phyloP scores from a whole-genome alignment of 257 asterid species.

The Gentiana dahurica region DNA sequence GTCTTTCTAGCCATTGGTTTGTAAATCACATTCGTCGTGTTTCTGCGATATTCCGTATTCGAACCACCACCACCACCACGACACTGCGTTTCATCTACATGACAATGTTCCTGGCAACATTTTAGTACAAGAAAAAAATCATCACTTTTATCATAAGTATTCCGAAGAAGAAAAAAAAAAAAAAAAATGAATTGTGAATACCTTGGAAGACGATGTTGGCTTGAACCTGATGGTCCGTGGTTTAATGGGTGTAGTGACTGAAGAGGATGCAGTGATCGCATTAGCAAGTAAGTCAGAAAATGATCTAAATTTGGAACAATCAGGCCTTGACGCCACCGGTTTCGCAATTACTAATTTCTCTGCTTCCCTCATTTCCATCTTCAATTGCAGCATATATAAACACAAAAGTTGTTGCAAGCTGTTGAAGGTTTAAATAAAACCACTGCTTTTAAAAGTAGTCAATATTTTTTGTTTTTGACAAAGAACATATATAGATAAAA shows the following conservation, averaged over 20 bases:
- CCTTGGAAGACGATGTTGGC: constrained; percentile 23
- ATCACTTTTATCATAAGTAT: not conserved
- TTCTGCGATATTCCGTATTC: constrained; percentile 19
- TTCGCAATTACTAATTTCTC: constrained; percentile 46
- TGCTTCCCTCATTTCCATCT: constrained; percentile 42
- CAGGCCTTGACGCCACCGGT: constrained; percentile 83
- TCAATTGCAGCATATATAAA: not conserved
- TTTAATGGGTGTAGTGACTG: constrained; percentile 32
- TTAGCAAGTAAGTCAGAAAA: constrained; percentile 39
- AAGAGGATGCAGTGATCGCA: constrained; percentile 38
- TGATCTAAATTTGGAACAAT: constrained; percentile 33
- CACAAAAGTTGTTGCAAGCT: not conserved
- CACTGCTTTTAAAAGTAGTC: not conserved
- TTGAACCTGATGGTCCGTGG: constrained; percentile 60
- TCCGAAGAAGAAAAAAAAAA: not conserved
- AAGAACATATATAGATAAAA: too few species aligned
- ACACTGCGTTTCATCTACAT: constrained; percentile 20
- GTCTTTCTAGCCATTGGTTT: constrained; percentile 66
- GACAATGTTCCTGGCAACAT: constrained; percentile 29
- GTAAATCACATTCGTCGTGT: constrained; percentile 32
- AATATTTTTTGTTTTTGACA: too few species aligned
- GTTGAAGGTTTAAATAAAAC: not conserved
- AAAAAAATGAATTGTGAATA: constrained; percentile 4
- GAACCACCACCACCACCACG: constrained; percentile 20
- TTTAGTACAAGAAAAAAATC: not conserved